Evolutionary conservation across 805 yeast species (phyloP), one percentile per base, ranked within the genome.

Genomic region (Lipomyces mesembrius): DNA sequence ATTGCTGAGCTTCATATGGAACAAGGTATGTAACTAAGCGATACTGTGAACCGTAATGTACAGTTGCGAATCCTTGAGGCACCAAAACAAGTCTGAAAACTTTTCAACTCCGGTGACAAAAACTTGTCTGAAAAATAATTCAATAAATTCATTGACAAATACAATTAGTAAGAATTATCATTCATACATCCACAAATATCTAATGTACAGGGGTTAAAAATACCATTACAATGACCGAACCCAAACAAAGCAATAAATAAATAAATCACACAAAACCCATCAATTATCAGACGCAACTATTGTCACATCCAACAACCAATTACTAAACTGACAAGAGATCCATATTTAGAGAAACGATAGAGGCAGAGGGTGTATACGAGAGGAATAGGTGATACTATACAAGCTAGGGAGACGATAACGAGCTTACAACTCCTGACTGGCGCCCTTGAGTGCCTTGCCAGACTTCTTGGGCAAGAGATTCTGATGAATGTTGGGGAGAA

Each of bases 401-500:
- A 43, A 43, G 49, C 20, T 51, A 56, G 37, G 43, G 32, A 29
- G 32, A 32, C 17, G 25, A 12, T 4, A 56, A 61, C n/a, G 59
- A 58, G 49, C 57, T 72, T 73, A 73, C 72, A 73, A 63, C 72
- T 73, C 75, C 69, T 73, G 75, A 60, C 74, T 70, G 25, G 64
- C 74, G 20, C 72, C 75, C 72, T 73, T 73, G 58, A 62, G 54
- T 49, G 68, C 64, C 71, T 73, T 73, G 64, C 73, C 82, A 71
- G 88, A 81, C 84, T 88, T 88, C 85, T 89, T 86, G 81, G 94
- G 93, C 78, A 93, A 88, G 81, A 93, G 88, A 85, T 89, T 88
- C 83, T 88, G 92, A 84, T 91, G 97, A 80, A 92, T 91, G 88
- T 92, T 91, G 85, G 98, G 98, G 82, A 93, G 87, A 77, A 94